Evolutionary conservation across 2,329 filamentous ascomycete genomes (phyloP).

Genomic region (Nigrospora sphaerica): DNA sequence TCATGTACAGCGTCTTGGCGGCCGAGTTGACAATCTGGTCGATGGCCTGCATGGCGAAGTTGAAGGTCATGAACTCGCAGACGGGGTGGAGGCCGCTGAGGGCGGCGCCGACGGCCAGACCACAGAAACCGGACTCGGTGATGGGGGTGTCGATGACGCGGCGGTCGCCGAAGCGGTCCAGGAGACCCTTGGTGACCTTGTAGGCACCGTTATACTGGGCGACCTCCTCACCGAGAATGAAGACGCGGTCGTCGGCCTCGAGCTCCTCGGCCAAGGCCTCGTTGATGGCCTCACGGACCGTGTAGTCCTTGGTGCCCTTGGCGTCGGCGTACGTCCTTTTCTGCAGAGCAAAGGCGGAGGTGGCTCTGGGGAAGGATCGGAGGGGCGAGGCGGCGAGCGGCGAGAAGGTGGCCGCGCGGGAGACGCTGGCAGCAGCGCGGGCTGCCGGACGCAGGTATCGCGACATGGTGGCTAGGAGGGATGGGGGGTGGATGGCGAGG

Average conservation of each 20-base stretch:
- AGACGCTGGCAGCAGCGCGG: constrained; percentile 38
- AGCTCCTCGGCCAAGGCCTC: constrained; percentile 97
- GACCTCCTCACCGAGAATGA: constrained; percentile 94
- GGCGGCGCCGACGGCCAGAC: constrained; percentile 89
- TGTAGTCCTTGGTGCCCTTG: constrained; percentile 73
- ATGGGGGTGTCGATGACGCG: constrained; percentile 97
- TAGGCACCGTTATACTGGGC: constrained; percentile 99
- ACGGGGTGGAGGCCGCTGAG: constrained; percentile 91
- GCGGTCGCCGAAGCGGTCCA: constrained; percentile 96
- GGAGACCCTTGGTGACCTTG: constrained; percentile 96
- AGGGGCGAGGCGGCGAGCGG: constrained; percentile 26
- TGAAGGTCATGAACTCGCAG: constrained; percentile 99
- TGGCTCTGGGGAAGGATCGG: constrained; percentile 24
- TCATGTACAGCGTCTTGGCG: constrained; percentile 99
- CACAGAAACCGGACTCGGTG: constrained; percentile 92
- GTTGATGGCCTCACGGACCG: constrained; percentile 94
- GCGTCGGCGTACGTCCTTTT: constrained; percentile 49
- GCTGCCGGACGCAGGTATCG: constrained; percentile 44
- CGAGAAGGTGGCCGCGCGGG: constrained; percentile 22
- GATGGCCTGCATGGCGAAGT: constrained; percentile 99
- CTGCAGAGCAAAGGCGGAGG: constrained; percentile 33
- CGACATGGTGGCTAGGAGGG: constrained; percentile 30
- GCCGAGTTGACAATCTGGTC: constrained; percentile 99
- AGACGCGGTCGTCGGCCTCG: constrained; percentile 89
- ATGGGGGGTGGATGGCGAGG: constrained; percentile 3